A percentile compares a stretch with the other conserved stretches of the same genome.
Evolutionary conservation across 495 filamentous ascomycete genomes (phyloP).

Genomic region (Aspergillus avenaceus): DNA sequence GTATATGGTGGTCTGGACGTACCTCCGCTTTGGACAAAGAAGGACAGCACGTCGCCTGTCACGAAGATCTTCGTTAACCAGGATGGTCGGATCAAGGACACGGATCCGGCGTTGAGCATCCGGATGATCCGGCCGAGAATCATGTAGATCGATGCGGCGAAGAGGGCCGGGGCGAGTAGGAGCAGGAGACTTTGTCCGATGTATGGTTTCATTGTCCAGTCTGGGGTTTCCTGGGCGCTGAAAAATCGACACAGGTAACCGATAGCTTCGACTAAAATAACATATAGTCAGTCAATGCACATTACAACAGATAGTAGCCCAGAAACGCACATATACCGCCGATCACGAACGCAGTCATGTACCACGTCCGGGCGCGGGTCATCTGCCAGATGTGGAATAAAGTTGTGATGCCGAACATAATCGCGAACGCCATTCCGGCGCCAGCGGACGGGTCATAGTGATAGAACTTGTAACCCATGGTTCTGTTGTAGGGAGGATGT

Average conservation of each 20-base stretch:
- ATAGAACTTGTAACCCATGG: constrained; percentile 16
- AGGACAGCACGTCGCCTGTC: constrained; percentile 22
- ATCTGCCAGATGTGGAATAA: constrained; percentile 46
- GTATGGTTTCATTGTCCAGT: constrained; percentile 20
- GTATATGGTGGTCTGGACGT: too few species aligned
- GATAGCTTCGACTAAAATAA: constrained; percentile 41
- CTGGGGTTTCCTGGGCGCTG: constrained; percentile 17
- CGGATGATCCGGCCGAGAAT: constrained; percentile 46
- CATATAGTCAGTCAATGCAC: not conserved
- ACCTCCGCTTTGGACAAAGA: constrained; percentile 23
- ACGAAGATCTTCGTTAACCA: constrained; percentile 30
- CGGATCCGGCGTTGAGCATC: constrained; percentile 34
- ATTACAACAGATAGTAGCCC: not conserved
- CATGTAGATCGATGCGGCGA: constrained; percentile 55
- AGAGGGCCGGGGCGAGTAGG: constrained; percentile 30
- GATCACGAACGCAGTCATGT: constrained; percentile 56
- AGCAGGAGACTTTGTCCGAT: constrained; percentile 31
- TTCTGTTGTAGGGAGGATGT: not conserved
- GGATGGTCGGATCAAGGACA: constrained; percentile 10
- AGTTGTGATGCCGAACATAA: constrained; percentile 46
- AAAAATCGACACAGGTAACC: constrained; percentile 50
- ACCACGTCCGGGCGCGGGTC: constrained; percentile 50
- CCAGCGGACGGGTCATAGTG: constrained; percentile 40
- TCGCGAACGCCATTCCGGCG: constrained; percentile 45
- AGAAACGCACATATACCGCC: constrained; percentile 51